Conservation (phyloP, 805 yeast species). For the Candida methanosorbosa region DNA sequence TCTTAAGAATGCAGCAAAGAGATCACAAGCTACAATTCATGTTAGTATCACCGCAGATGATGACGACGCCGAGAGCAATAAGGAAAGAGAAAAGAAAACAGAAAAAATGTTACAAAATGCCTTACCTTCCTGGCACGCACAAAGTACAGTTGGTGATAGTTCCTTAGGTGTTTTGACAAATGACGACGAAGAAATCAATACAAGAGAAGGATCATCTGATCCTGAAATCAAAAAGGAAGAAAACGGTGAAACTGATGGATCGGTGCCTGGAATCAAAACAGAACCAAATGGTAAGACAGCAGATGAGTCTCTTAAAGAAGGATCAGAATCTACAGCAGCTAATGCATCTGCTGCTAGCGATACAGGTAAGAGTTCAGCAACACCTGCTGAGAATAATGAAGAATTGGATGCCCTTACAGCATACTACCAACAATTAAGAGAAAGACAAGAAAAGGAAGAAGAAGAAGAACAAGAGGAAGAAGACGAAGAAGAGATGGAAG, state of each 20-base stretch:
- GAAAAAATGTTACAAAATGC: constrained; percentile 83
- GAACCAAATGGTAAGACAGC: not conserved
- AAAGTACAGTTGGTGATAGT: constrained; percentile 76
- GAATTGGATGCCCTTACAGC: constrained; percentile 67
- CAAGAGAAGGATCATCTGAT: constrained; percentile 9
- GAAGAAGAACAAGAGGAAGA: constrained; percentile 49
- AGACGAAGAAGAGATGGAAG: constrained; percentile 36
- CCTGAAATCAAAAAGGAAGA: constrained; percentile 11
- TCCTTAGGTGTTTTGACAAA: constrained; percentile 42
- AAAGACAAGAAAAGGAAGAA: constrained; percentile 54
- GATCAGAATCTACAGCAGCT: not conserved
- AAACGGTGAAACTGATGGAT: constrained; percentile 3
- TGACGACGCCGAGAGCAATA: constrained; percentile 48
- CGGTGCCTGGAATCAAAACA: not conserved
- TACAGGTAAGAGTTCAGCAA: not conserved
- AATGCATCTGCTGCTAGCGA: not conserved
- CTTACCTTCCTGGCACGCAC: constrained; percentile 92
- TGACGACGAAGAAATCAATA: constrained; percentile 11
- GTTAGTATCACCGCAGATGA: constrained; percentile 87
- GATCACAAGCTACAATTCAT: constrained; percentile 78
- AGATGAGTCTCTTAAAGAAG: not conserved
- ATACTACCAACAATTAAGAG: constrained; percentile 71
- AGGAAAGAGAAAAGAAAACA: constrained; percentile 58
- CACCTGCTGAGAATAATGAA: constrained; percentile 25
- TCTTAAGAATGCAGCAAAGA: constrained; percentile 25